Conservation (phyloP, 129 eudicot genomes). For the Tagetes patula region DNA sequence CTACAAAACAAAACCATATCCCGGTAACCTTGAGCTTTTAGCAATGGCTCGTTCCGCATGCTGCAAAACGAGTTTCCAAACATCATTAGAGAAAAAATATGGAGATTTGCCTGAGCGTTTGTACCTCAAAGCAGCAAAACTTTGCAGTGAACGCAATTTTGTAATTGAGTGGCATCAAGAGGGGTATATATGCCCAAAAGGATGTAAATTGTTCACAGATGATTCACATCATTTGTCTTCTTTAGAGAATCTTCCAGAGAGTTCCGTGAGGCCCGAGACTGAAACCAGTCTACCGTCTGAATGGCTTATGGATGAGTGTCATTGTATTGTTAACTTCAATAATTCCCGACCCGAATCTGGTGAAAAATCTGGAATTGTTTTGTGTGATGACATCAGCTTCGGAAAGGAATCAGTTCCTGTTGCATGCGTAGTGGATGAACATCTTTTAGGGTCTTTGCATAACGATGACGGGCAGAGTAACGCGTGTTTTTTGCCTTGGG, state of each 20-base stretch:
- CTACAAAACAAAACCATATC: conserved; percentile 66
- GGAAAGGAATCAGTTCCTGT: conserved; percentile 76
- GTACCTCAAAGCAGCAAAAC: conserved; percentile 83
- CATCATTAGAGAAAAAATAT: conserved; percentile 65
- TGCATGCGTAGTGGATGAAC: conserved; percentile 89
- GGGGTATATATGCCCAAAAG: conserved; percentile 68
- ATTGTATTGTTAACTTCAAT: conserved; percentile 62
- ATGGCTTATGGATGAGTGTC: conserved; percentile 89
- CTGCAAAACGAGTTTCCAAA: conserved; percentile 63
- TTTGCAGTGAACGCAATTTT: conserved; percentile 85
- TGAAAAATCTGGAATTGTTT: conserved; percentile 53
- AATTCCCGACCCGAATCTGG: conserved; percentile 52
- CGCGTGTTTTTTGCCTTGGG: conserved; percentile 80
- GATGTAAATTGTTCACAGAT: conserved; percentile 49
- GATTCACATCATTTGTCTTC: conserved; percentile 31
- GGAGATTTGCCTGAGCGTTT: conserved; percentile 72
- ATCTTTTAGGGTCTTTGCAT: conserved; percentile 67
- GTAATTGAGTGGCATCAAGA: conserved; percentile 76
- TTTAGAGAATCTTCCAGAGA: conserved; percentile 37
- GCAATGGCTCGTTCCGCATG: conserved; percentile 66
- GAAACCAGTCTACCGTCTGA: conserved; percentile 31
- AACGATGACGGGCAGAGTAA: conserved; percentile 49
- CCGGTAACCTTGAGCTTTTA: conserved; percentile 67
- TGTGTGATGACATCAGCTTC: conserved; percentile 90
- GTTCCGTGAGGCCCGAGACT: conserved; percentile 24